Percentiles rank a stretch among this genome's conserved stretches.
Evolutionary conservation across 352 stramenopile genomes (phyloP).

Genomic region (Elongisporangium undulatum): DNA sequence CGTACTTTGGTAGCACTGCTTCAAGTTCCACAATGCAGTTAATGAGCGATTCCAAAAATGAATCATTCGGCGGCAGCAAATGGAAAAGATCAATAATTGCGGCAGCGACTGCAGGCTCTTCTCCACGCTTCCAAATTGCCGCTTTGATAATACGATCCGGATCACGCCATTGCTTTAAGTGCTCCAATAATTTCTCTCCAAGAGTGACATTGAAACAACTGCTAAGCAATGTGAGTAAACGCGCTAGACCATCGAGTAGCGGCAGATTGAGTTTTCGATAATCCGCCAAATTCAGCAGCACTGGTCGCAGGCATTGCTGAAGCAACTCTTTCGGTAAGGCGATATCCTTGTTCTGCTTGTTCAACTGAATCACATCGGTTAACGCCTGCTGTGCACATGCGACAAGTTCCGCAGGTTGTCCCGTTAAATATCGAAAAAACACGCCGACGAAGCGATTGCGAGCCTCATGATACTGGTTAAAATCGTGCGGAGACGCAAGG

Average conservation of each 20-base stretch:
- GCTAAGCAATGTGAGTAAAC: constrained; percentile 92
- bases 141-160: constrained; percentile 89
- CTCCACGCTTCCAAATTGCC: constrained; percentile 90
- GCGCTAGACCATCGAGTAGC: constrained; percentile 91
- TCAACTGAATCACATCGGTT: constrained; percentile 78
- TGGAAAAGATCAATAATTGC: constrained; percentile 96
- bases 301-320: constrained; percentile 93
- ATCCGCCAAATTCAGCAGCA: constrained; percentile 95
- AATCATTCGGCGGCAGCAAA: constrained; percentile 91
- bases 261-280: constrained; percentile 96
- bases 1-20: constrained; percentile 87
- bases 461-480: constrained; percentile 84
- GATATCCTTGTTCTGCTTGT: constrained; percentile 85
- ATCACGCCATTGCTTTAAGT: constrained; percentile 93
- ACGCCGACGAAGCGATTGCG: constrained; percentile 84
- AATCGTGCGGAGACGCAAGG: constrained; percentile 69
- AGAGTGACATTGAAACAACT: constrained; percentile 98
- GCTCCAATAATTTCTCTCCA: constrained; percentile 96
- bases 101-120: constrained; percentile 94
- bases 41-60: constrained; percentile 95
- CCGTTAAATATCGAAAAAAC: constrained; percentile 90
- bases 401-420: constrained; percentile 77
- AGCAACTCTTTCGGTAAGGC: constrained; percentile 94
- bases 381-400: constrained; percentile 77
- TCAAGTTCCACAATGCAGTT: constrained; percentile 95